Percentiles rank a stretch among this genome's conserved stretches.
Evolutionary conservation across 441 rosid species (phyloP).

Genomic region (Populus hybrid): DNA sequence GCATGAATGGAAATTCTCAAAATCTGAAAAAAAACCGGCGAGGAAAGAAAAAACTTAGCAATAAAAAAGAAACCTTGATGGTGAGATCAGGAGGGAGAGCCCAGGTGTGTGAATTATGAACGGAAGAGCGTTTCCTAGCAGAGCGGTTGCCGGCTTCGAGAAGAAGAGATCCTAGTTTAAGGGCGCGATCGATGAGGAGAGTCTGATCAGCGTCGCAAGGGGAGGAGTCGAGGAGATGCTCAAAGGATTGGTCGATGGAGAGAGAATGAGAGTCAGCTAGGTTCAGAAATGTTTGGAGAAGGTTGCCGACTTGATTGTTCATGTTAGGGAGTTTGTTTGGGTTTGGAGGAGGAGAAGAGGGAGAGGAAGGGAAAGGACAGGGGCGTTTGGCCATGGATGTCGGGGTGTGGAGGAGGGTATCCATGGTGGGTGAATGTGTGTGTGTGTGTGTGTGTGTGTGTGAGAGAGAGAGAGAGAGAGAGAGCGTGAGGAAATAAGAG

Average conservation of each 20-base stretch:
- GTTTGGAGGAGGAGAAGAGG: conserved; percentile 24
- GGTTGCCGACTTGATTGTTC: conserved; percentile 30
- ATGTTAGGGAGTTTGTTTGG: conserved; percentile 15
- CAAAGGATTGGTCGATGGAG: conserved; percentile 51
- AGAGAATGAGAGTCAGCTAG: conserved; percentile 45
- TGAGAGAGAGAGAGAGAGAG: not conserved
- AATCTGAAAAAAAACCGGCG: not conserved
- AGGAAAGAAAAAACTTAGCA: not conserved
- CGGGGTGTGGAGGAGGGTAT: conserved; percentile 36
- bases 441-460: not conserved
- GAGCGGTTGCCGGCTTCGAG: conserved; percentile 63
- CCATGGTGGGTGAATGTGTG: conserved; percentile 37
- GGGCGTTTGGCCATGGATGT: conserved; percentile 57
- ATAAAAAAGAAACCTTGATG: conserved; percentile 43
- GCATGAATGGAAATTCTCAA: not conserved
- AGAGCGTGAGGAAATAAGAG: not conserved
- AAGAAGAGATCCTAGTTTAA: conserved; percentile 48
- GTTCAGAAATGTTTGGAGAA: conserved; percentile 41
- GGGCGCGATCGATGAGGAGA: conserved; percentile 59
- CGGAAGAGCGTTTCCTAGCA: conserved; percentile 58
- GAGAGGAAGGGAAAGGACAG: conserved; percentile 37
- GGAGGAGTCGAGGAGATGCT: conserved; percentile 52
- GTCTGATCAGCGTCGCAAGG: conserved; percentile 50
- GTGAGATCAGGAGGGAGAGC: conserved; percentile 76
- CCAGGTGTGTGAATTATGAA: conserved; percentile 64